Conservation (phyloP, 2,329 filamentous ascomycete species). For the Calonectria pteridis region DNA sequence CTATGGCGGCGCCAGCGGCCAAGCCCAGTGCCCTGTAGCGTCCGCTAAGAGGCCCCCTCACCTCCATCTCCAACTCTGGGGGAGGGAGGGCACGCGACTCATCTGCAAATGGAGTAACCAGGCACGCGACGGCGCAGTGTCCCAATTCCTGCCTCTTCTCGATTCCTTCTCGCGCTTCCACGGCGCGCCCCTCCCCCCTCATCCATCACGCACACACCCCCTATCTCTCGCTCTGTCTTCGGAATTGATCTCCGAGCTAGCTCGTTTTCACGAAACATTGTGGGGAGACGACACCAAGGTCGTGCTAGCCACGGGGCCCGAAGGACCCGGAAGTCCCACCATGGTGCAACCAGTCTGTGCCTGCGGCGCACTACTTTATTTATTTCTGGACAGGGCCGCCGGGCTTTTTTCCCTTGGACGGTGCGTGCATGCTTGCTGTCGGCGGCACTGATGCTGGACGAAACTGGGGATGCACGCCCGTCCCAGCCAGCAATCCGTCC, state of each 20-base stretch:
- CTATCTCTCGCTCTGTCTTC: neutral
- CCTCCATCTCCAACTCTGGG: neutral
- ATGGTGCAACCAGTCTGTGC: constrained; percentile 4
- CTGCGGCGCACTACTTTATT: constrained; percentile 2
- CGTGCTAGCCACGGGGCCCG: neutral
- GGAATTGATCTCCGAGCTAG: neutral
- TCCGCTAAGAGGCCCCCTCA: too few species aligned
- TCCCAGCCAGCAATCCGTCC: neutral
- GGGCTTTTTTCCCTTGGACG: neutral
- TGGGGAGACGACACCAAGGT: neutral
- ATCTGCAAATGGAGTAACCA: neutral
- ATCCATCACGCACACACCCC: neutral
- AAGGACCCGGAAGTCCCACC: neutral
- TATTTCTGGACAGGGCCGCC: neutral
- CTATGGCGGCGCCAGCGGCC: neutral
- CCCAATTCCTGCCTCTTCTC: neutral
- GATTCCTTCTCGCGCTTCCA: neutral
- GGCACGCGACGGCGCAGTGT: neutral
- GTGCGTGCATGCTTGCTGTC: neutral
- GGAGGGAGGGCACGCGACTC: neutral
- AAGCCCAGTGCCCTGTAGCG: too few species aligned
- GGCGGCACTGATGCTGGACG: neutral
- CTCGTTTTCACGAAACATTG: constrained; percentile 9
- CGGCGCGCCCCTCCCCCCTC: neutral
- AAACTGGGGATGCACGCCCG: neutral